Conservation (phyloP, 1,139 yeast genomes). For the Meyerozyma smithsonii region DNA sequence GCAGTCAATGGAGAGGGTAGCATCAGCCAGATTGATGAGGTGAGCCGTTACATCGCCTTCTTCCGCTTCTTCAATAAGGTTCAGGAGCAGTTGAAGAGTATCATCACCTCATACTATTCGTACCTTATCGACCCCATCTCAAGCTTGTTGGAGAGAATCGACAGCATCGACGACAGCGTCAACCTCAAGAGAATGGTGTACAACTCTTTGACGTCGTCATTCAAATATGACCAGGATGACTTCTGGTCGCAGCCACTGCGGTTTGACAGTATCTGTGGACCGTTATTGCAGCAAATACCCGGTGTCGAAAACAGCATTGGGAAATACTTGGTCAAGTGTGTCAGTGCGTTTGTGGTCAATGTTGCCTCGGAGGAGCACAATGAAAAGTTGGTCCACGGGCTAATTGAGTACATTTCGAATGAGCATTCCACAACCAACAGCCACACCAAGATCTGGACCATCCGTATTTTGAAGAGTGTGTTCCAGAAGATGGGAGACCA, state of each 20-base stretch:
- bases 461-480: conserved; percentile 70
- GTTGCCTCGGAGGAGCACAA: conserved; percentile 84
- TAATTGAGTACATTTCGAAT: conserved; percentile 36
- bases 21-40: conserved; percentile 37
- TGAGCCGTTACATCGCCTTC: conserved; percentile 62
- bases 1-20: conserved; percentile 80
- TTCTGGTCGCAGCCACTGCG: conserved; percentile 90
- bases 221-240: conserved; percentile 87
- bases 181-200: conserved; percentile 68
- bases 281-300: conserved; percentile 61
- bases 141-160: conserved; percentile 46
- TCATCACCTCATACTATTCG: conserved; percentile 83
- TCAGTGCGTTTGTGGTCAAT: conserved; percentile 68
- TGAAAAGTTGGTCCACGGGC: conserved; percentile 35
- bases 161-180: conserved; percentile 33
- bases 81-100: conserved; percentile 79
- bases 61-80: conserved; percentile 83
- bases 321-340: conserved; percentile 72
- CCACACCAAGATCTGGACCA: conserved; percentile 71
- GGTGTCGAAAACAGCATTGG: conserved; percentile 69
- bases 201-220: conserved; percentile 69
- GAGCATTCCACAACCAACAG: conserved; percentile 23
- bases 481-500: conserved; percentile 93
- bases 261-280: conserved; percentile 63
- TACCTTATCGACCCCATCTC: conserved; percentile 74